Percentiles rank a stretch among this genome's conserved stretches.
These are phyloP conservation scores for Fusarium clavum DNA, from an alignment of 2,329 filamentous ascomycete species.

Conservation along the genomic window DNA sequence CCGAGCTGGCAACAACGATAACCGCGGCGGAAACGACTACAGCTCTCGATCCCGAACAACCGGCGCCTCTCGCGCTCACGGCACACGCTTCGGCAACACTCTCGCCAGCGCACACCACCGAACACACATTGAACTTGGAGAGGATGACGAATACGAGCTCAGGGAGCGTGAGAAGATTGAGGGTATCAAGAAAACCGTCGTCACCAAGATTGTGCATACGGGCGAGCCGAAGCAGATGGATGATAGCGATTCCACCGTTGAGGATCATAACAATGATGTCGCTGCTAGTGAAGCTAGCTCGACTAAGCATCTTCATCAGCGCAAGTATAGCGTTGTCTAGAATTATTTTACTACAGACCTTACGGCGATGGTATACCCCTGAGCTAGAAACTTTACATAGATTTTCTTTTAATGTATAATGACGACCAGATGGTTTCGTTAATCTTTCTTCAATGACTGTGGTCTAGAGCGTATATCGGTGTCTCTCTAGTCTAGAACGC, in stretches of 20 bases:
- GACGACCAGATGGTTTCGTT: not conserved
- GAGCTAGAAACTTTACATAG: constrained; percentile 8
- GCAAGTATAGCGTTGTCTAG: constrained; percentile 24
- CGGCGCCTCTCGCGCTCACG: constrained; percentile 22
- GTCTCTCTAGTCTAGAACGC: too few species aligned
- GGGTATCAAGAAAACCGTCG: constrained; percentile 44
- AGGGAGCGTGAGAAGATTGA: constrained; percentile 42
- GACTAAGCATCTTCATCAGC: constrained; percentile 38
- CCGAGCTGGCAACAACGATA: constrained; percentile 37
- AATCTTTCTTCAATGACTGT: not conserved
- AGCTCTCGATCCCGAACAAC: constrained; percentile 36
- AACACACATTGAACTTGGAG: constrained; percentile 46
- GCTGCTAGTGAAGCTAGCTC: constrained; percentile 44
- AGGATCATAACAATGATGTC: constrained; percentile 41
- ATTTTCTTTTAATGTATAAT: constrained; percentile 32
- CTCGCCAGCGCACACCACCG: constrained; percentile 38
- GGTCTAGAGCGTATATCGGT: too few species aligned
- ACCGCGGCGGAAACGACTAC: constrained; percentile 31
- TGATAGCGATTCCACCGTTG: constrained; percentile 21
- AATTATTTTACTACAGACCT: not conserved
- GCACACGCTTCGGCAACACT: constrained; percentile 31
- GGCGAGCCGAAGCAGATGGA: constrained; percentile 14
- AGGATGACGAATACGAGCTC: constrained; percentile 44
- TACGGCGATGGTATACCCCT: not conserved
- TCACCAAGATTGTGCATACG: constrained; percentile 34